phyloP scores from a whole-genome alignment of 805 yeast genomes.

The Candida golubevii region DNA sequence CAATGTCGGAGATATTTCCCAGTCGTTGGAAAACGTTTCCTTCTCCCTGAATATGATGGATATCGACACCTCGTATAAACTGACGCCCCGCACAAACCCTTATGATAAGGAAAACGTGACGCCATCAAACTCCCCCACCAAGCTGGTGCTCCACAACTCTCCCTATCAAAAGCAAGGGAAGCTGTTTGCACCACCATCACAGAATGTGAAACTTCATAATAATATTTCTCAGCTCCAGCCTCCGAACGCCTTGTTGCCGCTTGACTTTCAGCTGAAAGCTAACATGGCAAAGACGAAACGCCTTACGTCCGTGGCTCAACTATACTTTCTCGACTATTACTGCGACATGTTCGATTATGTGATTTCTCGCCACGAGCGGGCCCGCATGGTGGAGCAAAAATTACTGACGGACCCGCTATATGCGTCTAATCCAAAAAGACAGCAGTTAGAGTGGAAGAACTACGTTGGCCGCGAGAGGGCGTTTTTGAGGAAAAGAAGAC shows the following conservation, averaged over 20 bases:
- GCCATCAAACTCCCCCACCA: slow-evolving; percentile 27
- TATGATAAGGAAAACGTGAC: slow-evolving; percentile 21
- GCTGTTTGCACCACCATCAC: slow-evolving; percentile 12
- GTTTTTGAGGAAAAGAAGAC: slow-evolving; percentile 77
- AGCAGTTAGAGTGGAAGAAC: slow-evolving; percentile 58
- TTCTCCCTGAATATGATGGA: slow-evolving; percentile 34
- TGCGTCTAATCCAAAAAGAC: slow-evolving; percentile 27
- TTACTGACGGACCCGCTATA: slow-evolving; percentile 49
- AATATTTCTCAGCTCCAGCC: slow-evolving; percentile 34
- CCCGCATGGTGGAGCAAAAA: slow-evolving; percentile 61
- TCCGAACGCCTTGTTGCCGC: slow-evolving; percentile 23
- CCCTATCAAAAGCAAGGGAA: slow-evolving; percentile 8
- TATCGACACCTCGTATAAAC: slow-evolving; percentile 35
- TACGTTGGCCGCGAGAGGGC: slow-evolving; percentile 84
- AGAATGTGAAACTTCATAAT: slow-evolving; percentile 22
- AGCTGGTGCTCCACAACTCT: slow-evolving; percentile 31
- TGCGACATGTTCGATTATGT: slow-evolving; percentile 95
- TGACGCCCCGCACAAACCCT: slow-evolving; percentile 18
- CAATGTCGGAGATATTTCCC: slow-evolving; percentile 36
- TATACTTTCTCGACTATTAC: slow-evolving; percentile 91
- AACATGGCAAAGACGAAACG: slow-evolving; percentile 75
- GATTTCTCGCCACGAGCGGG: slow-evolving; percentile 77
- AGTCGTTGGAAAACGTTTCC: slow-evolving; percentile 41
- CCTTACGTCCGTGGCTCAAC: slow-evolving; percentile 84
- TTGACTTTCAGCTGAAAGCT: slow-evolving; percentile 55